phyloP scores from a whole-genome alignment of 371 early-diverging fungal genomes.

The Rozella allomycis region DNA sequence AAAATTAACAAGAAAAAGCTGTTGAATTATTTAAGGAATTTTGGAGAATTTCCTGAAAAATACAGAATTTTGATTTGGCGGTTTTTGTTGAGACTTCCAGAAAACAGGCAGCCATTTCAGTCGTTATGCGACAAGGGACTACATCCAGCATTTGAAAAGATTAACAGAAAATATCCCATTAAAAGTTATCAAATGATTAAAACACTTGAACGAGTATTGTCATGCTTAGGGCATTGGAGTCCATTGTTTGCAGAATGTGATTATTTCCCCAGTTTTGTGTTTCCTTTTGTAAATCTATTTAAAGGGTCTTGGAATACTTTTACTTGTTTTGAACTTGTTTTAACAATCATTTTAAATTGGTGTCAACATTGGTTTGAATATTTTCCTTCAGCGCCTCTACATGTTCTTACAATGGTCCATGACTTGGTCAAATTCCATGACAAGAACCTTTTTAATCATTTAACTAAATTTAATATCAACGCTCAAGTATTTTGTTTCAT shows the following conservation, averaged over 20 bases:
- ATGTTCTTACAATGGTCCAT: conserved; percentile 18
- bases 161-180: conserved; percentile 16
- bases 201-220: conserved; percentile 21
- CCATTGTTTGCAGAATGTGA: conserved; percentile 26
- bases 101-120: conserved; percentile 23
- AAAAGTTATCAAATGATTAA: conserved; percentile 15
- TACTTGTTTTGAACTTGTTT: conserved; percentile 18
- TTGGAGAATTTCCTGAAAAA: conserved; percentile 17
- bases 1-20: too few species aligned
- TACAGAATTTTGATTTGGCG: conserved; percentile 22
- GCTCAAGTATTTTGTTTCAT: conserved; percentile 10
- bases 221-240: conserved; percentile 25
- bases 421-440: conserved; percentile 20
- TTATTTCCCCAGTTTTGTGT: conserved; percentile 23
- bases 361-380: conserved; percentile 43
- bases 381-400: conserved; percentile 30
- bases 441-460: conserved; percentile 18
- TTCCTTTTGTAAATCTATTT: conserved; percentile 25
- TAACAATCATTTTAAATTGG: conserved; percentile 26
- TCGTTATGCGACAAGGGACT: conserved; percentile 15
- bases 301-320: conserved; percentile 20
- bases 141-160: conserved; percentile 12
- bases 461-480: conserved; percentile 14
- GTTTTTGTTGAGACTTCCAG: conserved; percentile 19
- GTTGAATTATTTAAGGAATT: conserved; percentile 12